Percentiles rank a stretch among this genome's conserved stretches.
phyloP scores from a whole-genome alignment of 257 asterid species.

The Cordia subcordata region DNA sequence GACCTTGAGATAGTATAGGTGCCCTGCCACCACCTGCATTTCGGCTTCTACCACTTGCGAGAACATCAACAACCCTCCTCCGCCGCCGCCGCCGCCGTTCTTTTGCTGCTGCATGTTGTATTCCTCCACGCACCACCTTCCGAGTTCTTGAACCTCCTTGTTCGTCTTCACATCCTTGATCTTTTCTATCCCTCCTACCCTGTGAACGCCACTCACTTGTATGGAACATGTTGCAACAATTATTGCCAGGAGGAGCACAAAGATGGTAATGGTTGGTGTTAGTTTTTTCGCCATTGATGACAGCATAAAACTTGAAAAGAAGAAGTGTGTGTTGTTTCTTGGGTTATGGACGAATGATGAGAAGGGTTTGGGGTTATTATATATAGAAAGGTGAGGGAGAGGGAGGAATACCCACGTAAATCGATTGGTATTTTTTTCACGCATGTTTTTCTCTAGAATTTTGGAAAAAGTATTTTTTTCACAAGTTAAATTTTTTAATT shows the following conservation, averaged over 20 bases:
- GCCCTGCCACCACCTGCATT: slow-evolving; percentile 73
- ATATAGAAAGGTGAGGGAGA: too few species aligned
- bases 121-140: slow-evolving; percentile 50
- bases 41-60: slow-evolving; percentile 54
- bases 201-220: slow-evolving; percentile 5
- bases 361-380: too few species aligned
- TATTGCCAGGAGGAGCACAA: slow-evolving; percentile 11
- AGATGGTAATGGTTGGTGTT: neutral
- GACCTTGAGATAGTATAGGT: slow-evolving; percentile 59
- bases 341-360: too few species aligned
- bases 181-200: slow-evolving; percentile 39
- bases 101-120: slow-evolving; percentile 12
- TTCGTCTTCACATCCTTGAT: slow-evolving; percentile 44
- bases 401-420: too few species aligned
- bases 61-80: slow-evolving; percentile 11
- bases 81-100: neutral
- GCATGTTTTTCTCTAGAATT: too few species aligned
- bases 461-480: too few species aligned
- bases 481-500: too few species aligned
- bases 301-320: too few species aligned
- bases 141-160: slow-evolving; percentile 51
- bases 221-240: slow-evolving; percentile 8
- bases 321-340: too few species aligned
- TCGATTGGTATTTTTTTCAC: too few species aligned
- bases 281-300: slow-evolving; percentile 13